Evolutionary conservation across 768 basidiomycete genomes (phyloP).

Genomic region (Mrakia hoshinonis): DNA sequence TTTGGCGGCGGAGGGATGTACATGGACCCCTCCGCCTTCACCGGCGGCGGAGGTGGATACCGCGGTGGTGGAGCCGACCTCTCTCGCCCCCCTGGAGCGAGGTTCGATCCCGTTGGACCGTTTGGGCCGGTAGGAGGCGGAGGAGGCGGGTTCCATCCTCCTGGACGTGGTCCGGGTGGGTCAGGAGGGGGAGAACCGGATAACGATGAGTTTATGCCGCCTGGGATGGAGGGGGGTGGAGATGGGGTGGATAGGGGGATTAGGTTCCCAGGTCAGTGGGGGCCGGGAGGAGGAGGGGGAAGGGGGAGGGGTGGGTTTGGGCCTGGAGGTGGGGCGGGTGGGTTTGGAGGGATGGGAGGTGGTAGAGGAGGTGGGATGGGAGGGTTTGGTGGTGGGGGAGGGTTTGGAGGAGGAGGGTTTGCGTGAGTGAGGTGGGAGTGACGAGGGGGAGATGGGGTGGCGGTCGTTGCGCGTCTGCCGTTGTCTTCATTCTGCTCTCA

Average conservation of each 20-base stretch:
- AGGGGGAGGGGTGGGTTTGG: not conserved
- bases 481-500: not conserved
- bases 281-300: not conserved
- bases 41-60: not conserved
- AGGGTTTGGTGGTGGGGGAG: constrained; percentile 7
- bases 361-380: constrained; percentile 6
- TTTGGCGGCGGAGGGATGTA: constrained; percentile 23
- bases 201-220: constrained; percentile 30
- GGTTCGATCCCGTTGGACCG: constrained; percentile 22
- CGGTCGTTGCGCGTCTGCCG: not conserved
- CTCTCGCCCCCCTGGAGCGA: constrained; percentile 16
- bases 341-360: not conserved
- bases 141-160: constrained; percentile 16
- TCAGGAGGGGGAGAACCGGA: constrained; percentile 20
- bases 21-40: constrained; percentile 15
- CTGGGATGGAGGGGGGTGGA: constrained; percentile 18
- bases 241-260: not conserved
- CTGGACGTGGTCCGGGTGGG: not conserved
- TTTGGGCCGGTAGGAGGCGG: constrained; percentile 11
- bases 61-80: not conserved
- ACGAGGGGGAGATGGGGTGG: not conserved
- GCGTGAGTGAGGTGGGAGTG: not conserved
- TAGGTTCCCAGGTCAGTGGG: constrained; percentile 19
- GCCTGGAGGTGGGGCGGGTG: too few relatives aligned
- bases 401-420: constrained; percentile 3